Evolutionary conservation across 1,284 basidiomycete genomes (phyloP).

Genomic region (Boletellus deceptivus): DNA sequence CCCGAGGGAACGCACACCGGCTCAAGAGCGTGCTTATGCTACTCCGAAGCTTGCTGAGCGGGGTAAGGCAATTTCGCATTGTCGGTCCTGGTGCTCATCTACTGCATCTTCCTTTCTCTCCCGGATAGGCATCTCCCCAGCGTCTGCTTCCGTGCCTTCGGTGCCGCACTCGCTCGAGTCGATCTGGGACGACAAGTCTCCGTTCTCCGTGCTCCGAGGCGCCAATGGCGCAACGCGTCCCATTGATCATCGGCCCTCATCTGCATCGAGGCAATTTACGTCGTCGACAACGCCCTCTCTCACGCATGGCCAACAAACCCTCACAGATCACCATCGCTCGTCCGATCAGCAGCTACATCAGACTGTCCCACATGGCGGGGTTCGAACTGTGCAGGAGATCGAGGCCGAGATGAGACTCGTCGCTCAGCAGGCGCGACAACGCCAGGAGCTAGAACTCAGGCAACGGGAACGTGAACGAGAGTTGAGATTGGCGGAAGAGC

Average conservation of each 20-base stretch:
- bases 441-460: conserved; percentile 36
- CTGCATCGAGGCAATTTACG: conserved; percentile 22
- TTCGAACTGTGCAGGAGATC: conserved; percentile 87
- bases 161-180: conserved; percentile 57
- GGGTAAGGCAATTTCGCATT: conserved; percentile 24
- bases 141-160: conserved; percentile 27
- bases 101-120: conserved; percentile 11
- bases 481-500: conserved; percentile 39
- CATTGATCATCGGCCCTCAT: conserved; percentile 30
- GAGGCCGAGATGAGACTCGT: conserved; percentile 84
- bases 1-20: conserved; percentile 29
- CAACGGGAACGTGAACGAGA: conserved; percentile 33
- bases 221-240: conserved; percentile 47
- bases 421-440: conserved; percentile 45
- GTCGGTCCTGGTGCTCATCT: conserved; percentile 10
- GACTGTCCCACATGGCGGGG: conserved; percentile 42
- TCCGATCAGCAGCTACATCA: conserved; percentile 33
- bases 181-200: conserved; percentile 78
- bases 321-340: conserved; percentile 25
- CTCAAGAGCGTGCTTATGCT: conserved; percentile 23
- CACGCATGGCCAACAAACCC: conserved; percentile 20
- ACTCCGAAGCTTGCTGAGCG: conserved; percentile 25
- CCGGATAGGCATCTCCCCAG: conserved; percentile 34
- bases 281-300: conserved; percentile 22
- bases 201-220: conserved; percentile 65